Evolutionary conservation across 2,329 filamentous ascomycete species (phyloP).

Genomic region (Pleoardoris graminearum): DNA sequence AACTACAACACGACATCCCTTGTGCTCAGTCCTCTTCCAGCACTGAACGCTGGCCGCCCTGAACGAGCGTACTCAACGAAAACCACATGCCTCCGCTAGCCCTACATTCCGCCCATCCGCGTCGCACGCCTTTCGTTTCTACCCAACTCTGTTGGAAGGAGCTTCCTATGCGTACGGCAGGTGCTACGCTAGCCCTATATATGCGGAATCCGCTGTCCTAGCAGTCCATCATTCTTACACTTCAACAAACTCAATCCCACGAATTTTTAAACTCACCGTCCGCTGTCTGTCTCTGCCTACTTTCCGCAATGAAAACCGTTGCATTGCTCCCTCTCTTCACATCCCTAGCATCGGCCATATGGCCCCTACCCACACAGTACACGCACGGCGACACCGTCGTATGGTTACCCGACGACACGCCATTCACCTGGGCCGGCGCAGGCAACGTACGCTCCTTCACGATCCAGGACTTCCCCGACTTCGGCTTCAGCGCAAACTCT

Average conservation of each 20-base stretch:
- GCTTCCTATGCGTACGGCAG: too few relatives aligned
- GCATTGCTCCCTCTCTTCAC: slow-evolving; percentile 21
- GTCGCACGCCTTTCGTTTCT: neutral
- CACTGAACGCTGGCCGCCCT: too few relatives aligned
- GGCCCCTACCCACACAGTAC: slow-evolving; percentile 48
- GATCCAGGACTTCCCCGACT: slow-evolving; percentile 19
- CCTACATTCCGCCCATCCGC: neutral
- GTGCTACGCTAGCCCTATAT: too few relatives aligned
- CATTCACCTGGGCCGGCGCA: slow-evolving; percentile 41
- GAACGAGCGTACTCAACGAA: too few relatives aligned
- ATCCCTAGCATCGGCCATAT: slow-evolving; percentile 43
- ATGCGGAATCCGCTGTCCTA: too few relatives aligned
- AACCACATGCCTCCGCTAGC: neutral
- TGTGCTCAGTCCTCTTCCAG: too few relatives aligned
- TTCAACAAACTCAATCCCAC: too few relatives aligned
- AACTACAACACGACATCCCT: too few relatives aligned
- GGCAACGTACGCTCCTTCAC: slow-evolving; percentile 32
- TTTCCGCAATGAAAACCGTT: slow-evolving; percentile 30
- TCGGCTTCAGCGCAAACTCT: slow-evolving; percentile 24
- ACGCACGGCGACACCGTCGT: slow-evolving; percentile 45
- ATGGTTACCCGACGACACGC: slow-evolving; percentile 46
- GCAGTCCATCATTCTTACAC: too few relatives aligned
- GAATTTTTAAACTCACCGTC: neutral
- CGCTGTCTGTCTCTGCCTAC: neutral
- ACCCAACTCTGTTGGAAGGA: too few relatives aligned